A percentile compares a stretch with the other conserved stretches of the same genome.
Conservation (phyloP, 2,329 filamentous ascomycete species). For the Thelonectria blattea region DNA sequence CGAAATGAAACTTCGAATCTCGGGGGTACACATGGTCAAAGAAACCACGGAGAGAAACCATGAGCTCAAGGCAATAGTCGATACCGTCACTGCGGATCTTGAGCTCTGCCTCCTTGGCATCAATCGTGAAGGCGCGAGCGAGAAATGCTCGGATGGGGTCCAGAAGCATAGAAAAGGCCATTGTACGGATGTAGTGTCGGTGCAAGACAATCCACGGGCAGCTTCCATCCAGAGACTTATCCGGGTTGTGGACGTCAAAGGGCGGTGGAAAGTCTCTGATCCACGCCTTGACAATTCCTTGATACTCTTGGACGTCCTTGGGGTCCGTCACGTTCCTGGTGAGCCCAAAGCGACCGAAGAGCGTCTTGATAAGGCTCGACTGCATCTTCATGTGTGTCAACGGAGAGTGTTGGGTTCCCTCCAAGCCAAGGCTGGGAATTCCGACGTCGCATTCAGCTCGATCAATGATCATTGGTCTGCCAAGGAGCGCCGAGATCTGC, state of each 20-base stretch:
- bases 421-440: conserved; percentile 43
- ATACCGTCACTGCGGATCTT: conserved; percentile 50
- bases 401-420: conserved; percentile 42
- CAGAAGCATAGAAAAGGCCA: conserved; percentile 52
- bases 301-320: conserved; percentile 43
- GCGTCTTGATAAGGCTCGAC: conserved; percentile 40
- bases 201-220: conserved; percentile 54
- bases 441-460: conserved; percentile 42
- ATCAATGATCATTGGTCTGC: conserved; percentile 45
- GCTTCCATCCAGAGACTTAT: conserved; percentile 48
- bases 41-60: conserved; percentile 47
- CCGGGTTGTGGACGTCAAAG: conserved; percentile 47
- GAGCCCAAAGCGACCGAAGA: conserved; percentile 42
- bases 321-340: conserved; percentile 38
- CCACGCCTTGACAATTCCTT: conserved; percentile 48
- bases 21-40: conserved; percentile 52
- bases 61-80: conserved; percentile 51
- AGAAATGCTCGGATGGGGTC: conserved; percentile 54
- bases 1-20: conserved; percentile 56
- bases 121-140: conserved; percentile 42
- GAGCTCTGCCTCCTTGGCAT: conserved; percentile 41
- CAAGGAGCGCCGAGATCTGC: conserved; percentile 45
- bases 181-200: conserved; percentile 52
- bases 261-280: conserved; percentile 50
- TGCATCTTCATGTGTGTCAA: conserved; percentile 47